Evolutionary conservation across 2,329 filamentous ascomycete species (phyloP).

Genomic region (Verticillium albo-atrum): DNA sequence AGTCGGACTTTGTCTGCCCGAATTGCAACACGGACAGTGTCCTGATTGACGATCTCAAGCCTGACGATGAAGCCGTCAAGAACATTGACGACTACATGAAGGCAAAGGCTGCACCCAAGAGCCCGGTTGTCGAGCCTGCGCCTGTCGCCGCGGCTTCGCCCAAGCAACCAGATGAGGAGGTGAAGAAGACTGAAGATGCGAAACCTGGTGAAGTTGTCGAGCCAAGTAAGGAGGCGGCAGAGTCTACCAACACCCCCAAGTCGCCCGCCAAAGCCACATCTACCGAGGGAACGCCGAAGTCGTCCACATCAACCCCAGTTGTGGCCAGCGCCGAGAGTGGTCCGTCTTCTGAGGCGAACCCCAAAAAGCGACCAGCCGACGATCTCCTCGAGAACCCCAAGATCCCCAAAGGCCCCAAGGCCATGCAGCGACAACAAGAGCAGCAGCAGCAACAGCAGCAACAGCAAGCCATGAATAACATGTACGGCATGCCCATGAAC

Average conservation of each 20-base stretch:
- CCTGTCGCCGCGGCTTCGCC: slow-evolving; percentile 22
- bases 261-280: slow-evolving; percentile 25
- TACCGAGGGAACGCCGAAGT: slow-evolving; percentile 29
- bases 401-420: slow-evolving; percentile 61
- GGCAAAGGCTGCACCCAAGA: slow-evolving; percentile 52
- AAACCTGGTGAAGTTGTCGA: slow-evolving; percentile 14
- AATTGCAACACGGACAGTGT: slow-evolving; percentile 87
- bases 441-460: slow-evolving; percentile 42
- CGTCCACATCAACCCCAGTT: slow-evolving; percentile 19
- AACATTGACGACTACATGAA: slow-evolving; percentile 74
- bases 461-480: slow-evolving; percentile 42
- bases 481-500: slow-evolving; percentile 22
- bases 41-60: slow-evolving; percentile 83
- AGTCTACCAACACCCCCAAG: slow-evolving; percentile 5
- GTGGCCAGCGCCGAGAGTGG: slow-evolving; percentile 17
- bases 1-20: slow-evolving; percentile 96
- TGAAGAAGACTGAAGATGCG: slow-evolving; percentile 7
- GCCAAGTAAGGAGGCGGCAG: slow-evolving; percentile 16
- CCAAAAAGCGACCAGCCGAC: slow-evolving; percentile 81
- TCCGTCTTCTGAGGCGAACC: slow-evolving; percentile 23
- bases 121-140: slow-evolving; percentile 31
- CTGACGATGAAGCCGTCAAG: slow-evolving; percentile 72
- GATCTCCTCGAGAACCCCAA: slow-evolving; percentile 61
- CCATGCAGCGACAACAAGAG: slow-evolving; percentile 54
- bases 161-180: slow-evolving; percentile 13